Evolutionary conservation across 129 eudicot genomes (phyloP), one percentile per base, ranked within the genome.

Genomic region (Apium graveolens): DNA sequence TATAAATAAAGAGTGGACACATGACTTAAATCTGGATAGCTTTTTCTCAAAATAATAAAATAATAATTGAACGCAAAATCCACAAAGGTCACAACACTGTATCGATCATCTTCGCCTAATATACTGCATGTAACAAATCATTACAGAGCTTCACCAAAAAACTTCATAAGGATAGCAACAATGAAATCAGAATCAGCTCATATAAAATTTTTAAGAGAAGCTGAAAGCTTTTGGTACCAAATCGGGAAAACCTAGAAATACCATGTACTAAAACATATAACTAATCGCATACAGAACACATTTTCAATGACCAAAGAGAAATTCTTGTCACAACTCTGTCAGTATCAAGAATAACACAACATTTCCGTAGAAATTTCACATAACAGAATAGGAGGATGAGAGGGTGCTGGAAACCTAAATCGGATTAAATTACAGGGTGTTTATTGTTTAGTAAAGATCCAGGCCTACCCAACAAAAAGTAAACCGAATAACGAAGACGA

Each of bases 1-100:
- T 80, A 85, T 72, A 51, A n/a, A 48, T 37, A 5, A 27, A 49
- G 55, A 74, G 74, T 48, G n/a, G 85, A 88, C 80, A 85, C 89
- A 83, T 78, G 89, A 88, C 91, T 85, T 78, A 80, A 76, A 88
- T 85, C 85, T 78, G 91, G 86, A 42, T 11, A 48, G 6, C 11
- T 29, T 63, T 17, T 53, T 20, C 45, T 51, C 35, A 9, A 1
- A 2, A n/a, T 39, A 68, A 68, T 0, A 35, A 35, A 35, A 35
- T 1, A 35, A n/a, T n/a, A 65, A n/a, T 29, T 31, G 1, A 35
- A 32, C 1, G 5, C 37, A 34, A 34, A 68, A 63, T 11, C 5
- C n/a, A 4, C 4, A 16, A 18, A 34, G 3, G 11, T 16, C 42
- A 68, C 3, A 34, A 34, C n/a, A 68, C 3, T 16, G 29, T 65